Base-by-base conservation (phyloP, 2,329 filamentous ascomycete species). In the Xylariaceae sp. region DNA sequence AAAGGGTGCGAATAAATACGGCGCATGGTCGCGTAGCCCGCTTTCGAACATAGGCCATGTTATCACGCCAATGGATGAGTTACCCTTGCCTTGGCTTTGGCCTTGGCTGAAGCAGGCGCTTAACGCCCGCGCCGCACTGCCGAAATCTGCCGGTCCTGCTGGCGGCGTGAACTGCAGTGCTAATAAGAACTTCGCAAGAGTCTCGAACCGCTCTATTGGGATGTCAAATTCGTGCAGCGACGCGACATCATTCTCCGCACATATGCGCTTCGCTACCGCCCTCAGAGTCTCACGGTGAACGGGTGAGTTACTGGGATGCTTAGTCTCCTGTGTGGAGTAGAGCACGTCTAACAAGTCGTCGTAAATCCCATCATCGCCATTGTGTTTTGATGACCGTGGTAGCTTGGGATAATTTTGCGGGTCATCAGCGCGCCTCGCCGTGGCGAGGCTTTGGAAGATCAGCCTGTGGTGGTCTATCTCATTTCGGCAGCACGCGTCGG, bases 371-470 rank as follows among this genome's bases (percentile, higher is more conserved):
- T 62, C 60, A 27, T 62, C 55, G 6, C 20, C 50, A 33, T 60
- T 53, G 23, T 48, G 53, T 18, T 61, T 61, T 32, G 46, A n/a
- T 10, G 16, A 27, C 32, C 40, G 30, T 24, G 40, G 24, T 11
- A 48, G 41, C 6, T n/a, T 15, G 15, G 27, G 24, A 8, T 33
- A 26, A 23, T 52, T 32, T 11, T 4, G 26, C 35, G 41, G 16
- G 21, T 32, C 10, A 15, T 24, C n/a, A n/a, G n/a, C 20, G 20
- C 18, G 27, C 15, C 33, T 44, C 24, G n/a, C 8, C 10, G 45
- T 53, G 18, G 60, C 55, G 13, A 62, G 35, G 45, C 60, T 62
- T 15, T 62, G 60, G 46, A 62, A 62, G 8, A 62, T 33, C 9
- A 59, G 26, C 4, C 60, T 50, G n/a, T 51, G 45, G 16, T 58